Base-by-base conservation (phyloP, 345 rosid genomes). In the Lagerstroemia speciosa region DNA sequence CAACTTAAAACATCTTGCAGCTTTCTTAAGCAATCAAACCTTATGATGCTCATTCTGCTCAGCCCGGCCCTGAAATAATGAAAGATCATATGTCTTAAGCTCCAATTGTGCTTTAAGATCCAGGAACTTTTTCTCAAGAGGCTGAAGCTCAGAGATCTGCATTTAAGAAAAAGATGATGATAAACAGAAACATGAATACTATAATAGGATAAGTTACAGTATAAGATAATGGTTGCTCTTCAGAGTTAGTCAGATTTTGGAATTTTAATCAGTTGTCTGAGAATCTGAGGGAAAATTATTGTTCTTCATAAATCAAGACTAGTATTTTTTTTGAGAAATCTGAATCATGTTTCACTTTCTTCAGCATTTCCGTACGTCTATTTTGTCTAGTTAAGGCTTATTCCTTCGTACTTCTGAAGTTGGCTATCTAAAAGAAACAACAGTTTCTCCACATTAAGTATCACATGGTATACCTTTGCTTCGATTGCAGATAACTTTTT, bases 1-100 rank as follows among this genome's bases (percentile, higher is more conserved):
- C 20, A 34, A 30, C 31, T 0, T n/a, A 24, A 53, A 58, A 58
- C 11, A 27, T 58, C 3, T n/a, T 55, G 31, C 62, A 17, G 68
- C 60, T 33, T 45, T 0, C 4, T n/a, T 67, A 29, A 68, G 67
- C 61, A 67, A 72, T 38, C 52, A 74, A 77, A 94, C 99, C 99
- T 91, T 91, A 70, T 91, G 97, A 78, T 89, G 97, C 82, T 89
- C 98, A 81, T 94, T 94, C 80, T 94, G 94, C 82, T 94, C 93
- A 63, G 93, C 97, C 74, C 97, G 85, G 77, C 85, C 85, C 71
- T 91, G 81, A 76, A 94, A 94, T 68, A 94, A 78, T 69, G 97
- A 89, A 67, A 94, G 86, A 62, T 94, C 98, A 79, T 94, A 92
- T 53, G 76, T 82, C 74, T 91, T 89, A 37, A 94, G 89, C 76